These are phyloP conservation scores for Penicillium angulare DNA, from an alignment of 495 filamentous ascomycete species.

Conservation along the genomic window DNA sequence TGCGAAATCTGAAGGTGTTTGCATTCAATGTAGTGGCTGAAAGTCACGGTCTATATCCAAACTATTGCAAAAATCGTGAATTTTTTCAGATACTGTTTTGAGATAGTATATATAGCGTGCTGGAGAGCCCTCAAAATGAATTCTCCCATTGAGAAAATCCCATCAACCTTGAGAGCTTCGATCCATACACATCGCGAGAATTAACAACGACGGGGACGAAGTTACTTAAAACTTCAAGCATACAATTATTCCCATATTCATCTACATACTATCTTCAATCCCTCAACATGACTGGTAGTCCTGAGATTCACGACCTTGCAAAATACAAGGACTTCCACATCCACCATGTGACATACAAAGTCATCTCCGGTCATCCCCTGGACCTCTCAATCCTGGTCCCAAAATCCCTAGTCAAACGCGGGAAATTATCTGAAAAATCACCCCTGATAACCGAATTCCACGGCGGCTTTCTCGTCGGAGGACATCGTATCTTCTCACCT, in stretches of 20 bases:
- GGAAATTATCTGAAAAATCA: neutral
- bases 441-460: constrained; percentile 15
- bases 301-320: neutral
- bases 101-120: too few relatives aligned
- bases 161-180: too few relatives aligned
- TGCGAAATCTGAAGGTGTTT: too few relatives aligned
- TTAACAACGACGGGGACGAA: too few relatives aligned
- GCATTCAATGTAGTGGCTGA: too few relatives aligned
- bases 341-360: constrained; percentile 8
- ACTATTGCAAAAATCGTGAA: too few relatives aligned
- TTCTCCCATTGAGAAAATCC: too few relatives aligned
- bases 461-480: constrained; percentile 15
- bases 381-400: constrained; percentile 12
- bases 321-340: constrained; percentile 7
- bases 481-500: constrained; percentile 10
- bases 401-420: neutral
- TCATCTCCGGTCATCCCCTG: constrained; percentile 2
- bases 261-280: neutral
- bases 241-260: neutral
- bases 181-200: too few relatives aligned
- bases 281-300: neutral
- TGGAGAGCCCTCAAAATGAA: too few relatives aligned
- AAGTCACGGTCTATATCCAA: too few relatives aligned
- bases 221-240: too few relatives aligned
- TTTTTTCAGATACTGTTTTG: too few relatives aligned